Evolutionary conservation across 257 asterid species (phyloP).

Genomic region (Solanum boliviense): DNA sequence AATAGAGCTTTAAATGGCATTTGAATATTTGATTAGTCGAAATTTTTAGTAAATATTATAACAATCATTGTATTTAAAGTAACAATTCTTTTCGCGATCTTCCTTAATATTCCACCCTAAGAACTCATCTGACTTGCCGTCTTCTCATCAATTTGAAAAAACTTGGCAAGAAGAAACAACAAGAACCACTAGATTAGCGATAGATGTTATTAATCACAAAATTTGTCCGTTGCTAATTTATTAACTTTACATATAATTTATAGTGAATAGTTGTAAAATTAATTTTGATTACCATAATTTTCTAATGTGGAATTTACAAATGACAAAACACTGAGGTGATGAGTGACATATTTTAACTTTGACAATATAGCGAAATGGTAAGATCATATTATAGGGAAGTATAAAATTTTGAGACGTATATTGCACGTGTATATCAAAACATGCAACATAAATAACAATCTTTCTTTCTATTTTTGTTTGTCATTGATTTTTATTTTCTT

Average conservation of each 20-base stretch:
- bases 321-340: neutral
- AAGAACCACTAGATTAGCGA: neutral
- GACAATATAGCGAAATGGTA: neutral
- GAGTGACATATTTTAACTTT: neutral
- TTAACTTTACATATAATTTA: neutral
- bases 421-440: neutral
- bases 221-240: neutral
- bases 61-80: neutral
- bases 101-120: neutral
- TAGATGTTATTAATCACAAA: neutral
- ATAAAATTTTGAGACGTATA: no score
- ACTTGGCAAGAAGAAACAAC: constrained; percentile 25
- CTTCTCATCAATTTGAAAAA: constrained; percentile 15
- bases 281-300: neutral
- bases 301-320: neutral
- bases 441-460: no score
- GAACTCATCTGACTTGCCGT: neutral
- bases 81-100: neutral
- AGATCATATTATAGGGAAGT: neutral
- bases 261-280: neutral
- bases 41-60: neutral
- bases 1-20: neutral
- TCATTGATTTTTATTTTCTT: no score
- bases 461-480: no score
- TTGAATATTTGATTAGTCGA: neutral